Conservation (phyloP, 169 alveolate genomes). For the Eimeria brunetti region DNA sequence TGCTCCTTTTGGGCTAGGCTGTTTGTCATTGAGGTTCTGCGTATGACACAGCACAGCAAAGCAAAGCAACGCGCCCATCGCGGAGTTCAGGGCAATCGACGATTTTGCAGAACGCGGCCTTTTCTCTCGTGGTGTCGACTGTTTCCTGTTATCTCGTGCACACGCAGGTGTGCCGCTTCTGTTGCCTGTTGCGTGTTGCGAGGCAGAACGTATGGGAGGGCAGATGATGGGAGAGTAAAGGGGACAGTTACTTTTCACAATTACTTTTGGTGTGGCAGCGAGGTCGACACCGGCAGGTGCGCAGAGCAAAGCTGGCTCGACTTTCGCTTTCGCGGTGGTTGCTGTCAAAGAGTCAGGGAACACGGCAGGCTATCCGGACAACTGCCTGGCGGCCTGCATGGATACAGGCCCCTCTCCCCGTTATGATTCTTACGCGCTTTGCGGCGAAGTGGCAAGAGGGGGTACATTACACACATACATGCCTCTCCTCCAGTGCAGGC, state of each 20-base stretch:
- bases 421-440: neutral
- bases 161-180: conserved; percentile 6
- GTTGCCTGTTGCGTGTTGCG: neutral
- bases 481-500: neutral
- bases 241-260: neutral
- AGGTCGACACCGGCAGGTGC: conserved; percentile 11
- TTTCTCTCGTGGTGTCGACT: conserved; percentile 1
- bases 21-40: neutral
- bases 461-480: neutral
- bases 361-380: conserved; percentile 58
- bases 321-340: neutral
- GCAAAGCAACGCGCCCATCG: neutral
- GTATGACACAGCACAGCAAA: neutral
- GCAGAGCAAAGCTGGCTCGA: conserved; percentile 24
- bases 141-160: neutral
- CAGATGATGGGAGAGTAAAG: neutral
- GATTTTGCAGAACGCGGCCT: conserved; percentile 14
- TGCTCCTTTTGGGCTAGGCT: neutral
- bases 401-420: conserved; percentile 10
- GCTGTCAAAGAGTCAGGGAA: conserved; percentile 54
- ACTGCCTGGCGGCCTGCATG: conserved; percentile 28
- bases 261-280: conserved; percentile 10
- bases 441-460: conserved; percentile 34
- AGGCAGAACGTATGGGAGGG: neutral
- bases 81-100: neutral